Base-by-base conservation (phyloP, 1,284 basidiomycete genomes). In the Marasmius tenuissimus region DNA sequence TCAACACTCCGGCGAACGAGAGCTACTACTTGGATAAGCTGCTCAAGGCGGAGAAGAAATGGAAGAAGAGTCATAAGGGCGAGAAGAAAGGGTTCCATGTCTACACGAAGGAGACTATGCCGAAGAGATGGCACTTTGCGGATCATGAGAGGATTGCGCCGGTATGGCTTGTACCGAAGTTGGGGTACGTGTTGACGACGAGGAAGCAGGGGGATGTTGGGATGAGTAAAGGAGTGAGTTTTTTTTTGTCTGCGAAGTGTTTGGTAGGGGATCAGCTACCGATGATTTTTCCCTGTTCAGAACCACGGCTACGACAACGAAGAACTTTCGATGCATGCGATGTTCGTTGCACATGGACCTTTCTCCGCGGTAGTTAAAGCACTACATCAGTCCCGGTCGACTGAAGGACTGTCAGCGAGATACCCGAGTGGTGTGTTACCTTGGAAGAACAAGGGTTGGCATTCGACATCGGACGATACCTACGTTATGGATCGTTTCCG, bases 281-380 rank as follows among this genome's bases (percentile, higher is more conserved):
- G 0, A 40, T 35, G 27, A 61, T 57, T 51, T 45, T 54, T 58
- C 37, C 9, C 12, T 40, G 47, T 54, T 22, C 66, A 93, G 86
- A 93, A 88, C 64, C 92, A 95, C 66, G 93, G 91, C 10, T 94
- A 94, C 70, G 93, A 96, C 71, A 94, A 94, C 66, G 73, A 81
- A 14, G 83, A 88, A 45, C 70, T 78, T 9, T 81, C 90, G 3
- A 97, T 97, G 95, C 87, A 88, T 60, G 94, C 94, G 0, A 89
- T 94, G 73, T 96, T 97, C 73, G 89, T 96, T 63, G 92, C 93
- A 2, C 90, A 93, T 69, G 94, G 94, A 1, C 94, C 94, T 0
- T 94, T 94, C 70, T 87, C 91, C 11, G 73, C 83, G 4, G 81
- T 83, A 57, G 81, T 86, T 60, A 94, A 93, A 72, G 76, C 79